Base-by-base conservation (phyloP, 2,329 filamentous ascomycete genomes). In the Diplodia seriata region DNA sequence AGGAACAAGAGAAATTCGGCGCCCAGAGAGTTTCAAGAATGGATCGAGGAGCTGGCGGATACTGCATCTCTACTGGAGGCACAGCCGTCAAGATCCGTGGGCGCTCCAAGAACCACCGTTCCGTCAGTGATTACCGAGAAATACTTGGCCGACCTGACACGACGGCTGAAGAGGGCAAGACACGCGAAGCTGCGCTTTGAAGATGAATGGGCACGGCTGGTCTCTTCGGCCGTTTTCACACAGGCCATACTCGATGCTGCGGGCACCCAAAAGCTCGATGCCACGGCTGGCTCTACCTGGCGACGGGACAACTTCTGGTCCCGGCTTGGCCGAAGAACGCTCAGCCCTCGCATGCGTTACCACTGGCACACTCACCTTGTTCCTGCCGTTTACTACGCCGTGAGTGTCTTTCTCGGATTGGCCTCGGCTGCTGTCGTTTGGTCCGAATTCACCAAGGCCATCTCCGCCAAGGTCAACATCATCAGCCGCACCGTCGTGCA, bases 1-100 rank as follows among this genome's bases (percentile, higher is more conserved):
- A 88, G 90, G 71, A 88, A 90, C 71, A 87, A 93, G 72, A 97
- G 97, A 82, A 90, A 87, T 2, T 92, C 91, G 18, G 91, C 89
- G 29, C 89, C 92, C 5, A 82, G 84, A 66, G 86, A 91, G 51
- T 95, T 94, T 74, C 88, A 90, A 72, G 94, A 97, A 72, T 99
- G 95, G 95, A 97, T 99, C 71, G 94, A 98, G 72, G 95, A 99
- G 75, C 82, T 99, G 38, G 89, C 88, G 2, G 94, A 98, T 71
- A 87, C 90, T 70, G 89, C 89, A 54, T 89, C 87, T 72, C 79
- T 92, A 6, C 87, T 89, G 2, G 92, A 94, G 71, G 81, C 76
- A 66, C 82, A 85, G 55, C 75, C 79, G 1, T 73, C 70, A 29
- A 80, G 29, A 29, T 63, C 59, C 0, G 31, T 51, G 15, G 29